Conservation (phyloP, 192 early-diverging fungal species). For the Allomyces macrogynus region DNA sequence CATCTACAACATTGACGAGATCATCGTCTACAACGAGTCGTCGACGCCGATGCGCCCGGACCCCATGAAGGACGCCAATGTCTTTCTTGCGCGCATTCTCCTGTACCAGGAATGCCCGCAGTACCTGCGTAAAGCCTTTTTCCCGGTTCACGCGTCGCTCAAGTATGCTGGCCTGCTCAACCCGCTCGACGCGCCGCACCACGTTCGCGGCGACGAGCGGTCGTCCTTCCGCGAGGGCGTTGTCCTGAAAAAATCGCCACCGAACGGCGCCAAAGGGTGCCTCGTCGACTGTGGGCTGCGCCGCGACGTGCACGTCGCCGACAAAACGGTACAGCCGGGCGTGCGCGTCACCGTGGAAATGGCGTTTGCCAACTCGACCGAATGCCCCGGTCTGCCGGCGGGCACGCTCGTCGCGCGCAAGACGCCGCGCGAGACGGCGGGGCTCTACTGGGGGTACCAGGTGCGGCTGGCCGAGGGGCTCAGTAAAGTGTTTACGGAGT, state of each 20-base stretch:
- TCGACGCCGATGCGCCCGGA: conserved; percentile 5
- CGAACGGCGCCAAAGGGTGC: conserved; percentile 10
- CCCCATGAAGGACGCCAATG: conserved; percentile 16
- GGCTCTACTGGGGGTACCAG: conserved; percentile 49
- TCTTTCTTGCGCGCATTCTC: conserved; percentile 42
- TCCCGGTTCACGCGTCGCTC: conserved; percentile 44
- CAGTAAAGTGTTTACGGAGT: conserved; percentile 38
- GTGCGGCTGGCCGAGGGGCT: conserved; percentile 34
- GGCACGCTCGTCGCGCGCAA: conserved; percentile 37
- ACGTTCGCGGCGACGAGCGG: conserved; percentile 34
- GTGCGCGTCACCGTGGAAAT: conserved; percentile 41
- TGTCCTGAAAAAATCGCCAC: conserved; percentile 12
- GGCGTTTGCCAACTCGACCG: conserved; percentile 2
- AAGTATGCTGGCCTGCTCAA: conserved; percentile 40
- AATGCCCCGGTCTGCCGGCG: conserved; percentile 13
- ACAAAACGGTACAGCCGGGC: conserved; percentile 27
- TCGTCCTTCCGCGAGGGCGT: conserved; percentile 41
- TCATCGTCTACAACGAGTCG: conserved; percentile 42
- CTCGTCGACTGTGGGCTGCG: conserved; percentile 29
- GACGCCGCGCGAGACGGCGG: conserved; percentile 30
- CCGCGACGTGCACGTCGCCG: conserved; percentile 20
- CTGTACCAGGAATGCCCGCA: conserved; percentile 51
- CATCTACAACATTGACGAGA: conserved; percentile 42
- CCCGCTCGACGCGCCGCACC: conserved; percentile 45
- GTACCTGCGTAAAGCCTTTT: conserved; percentile 40